Base-by-base conservation (phyloP, 129 eudicot genomes). In the Lonicera japonica region DNA sequence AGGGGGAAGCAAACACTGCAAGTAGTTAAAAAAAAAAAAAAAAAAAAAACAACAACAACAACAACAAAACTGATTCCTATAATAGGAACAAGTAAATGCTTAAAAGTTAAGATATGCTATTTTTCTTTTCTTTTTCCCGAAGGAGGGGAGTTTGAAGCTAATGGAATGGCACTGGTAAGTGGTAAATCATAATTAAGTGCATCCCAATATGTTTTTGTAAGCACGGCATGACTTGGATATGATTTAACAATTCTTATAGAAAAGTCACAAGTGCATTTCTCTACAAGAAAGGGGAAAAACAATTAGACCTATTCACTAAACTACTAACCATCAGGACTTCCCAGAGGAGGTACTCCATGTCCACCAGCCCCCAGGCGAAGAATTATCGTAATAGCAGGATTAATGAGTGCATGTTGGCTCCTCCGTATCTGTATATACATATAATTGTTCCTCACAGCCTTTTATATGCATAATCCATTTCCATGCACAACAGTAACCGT, bases 291-390 rank as follows among this genome's bases (percentile, higher is more conserved):
- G 47, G 13, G 20, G 7, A 66, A 16, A 21, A 19, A 17, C 21
- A 55, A 14, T 18, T 39, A 48, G 47, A 50, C 23, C 29, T 21
- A 38, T 34, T 17, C 34, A 55, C 16, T 18, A 8, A 0, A 54
- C 4, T 45, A 80, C 95, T 76, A 66, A 92, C 99, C 99, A 83
- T 92, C 99, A 74, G 91, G 90, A 79, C 87, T 92, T 63, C 99
- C 89, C 68, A 92, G 63, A 78, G 99, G 99, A 61, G 99, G 99
- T 55, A 81, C 99, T 38, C 99, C 99, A 77, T 80, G 88, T 38
- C 99, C 99, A 11, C 99, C 99, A 67, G 99, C 91, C 78, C 99
- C 99, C 79, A 80, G 63, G 59, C 95, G 96, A 58, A 92, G 96
- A 73, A 92, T 79, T 56, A 92, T 80, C 9, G 99, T 92, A 50